Evolutionary conservation across 1,284 basidiomycete genomes (phyloP), one percentile per base, ranked within the genome.

Genomic region (Apiotrichum gamsii): DNA sequence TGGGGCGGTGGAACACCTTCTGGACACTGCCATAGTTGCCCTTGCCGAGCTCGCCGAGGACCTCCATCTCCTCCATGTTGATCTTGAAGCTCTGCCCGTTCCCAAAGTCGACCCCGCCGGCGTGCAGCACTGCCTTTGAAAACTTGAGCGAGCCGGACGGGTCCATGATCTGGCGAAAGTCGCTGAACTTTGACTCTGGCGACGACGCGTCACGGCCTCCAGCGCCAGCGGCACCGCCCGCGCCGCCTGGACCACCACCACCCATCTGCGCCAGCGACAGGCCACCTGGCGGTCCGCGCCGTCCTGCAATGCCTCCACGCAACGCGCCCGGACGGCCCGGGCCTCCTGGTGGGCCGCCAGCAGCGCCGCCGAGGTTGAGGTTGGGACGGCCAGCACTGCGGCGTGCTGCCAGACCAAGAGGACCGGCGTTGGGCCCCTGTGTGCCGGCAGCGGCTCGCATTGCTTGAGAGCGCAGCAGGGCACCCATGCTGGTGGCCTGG

Each of bases 21-120:
- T 93, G 91, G 5, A 98, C 95, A 2, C 90, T 94, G 20, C 94
- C 94, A 65, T 98, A 98, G 70, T 96, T 96, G 34, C 94, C 94
- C 64, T 85, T 85, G 30, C 94, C 94, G 34, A 98, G 79, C 50
- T 75, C 74, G 64, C 93, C 88, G 48, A 90, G 78, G 47, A 97
- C 79, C 64, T 90, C 80, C 52, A 99, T 81, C 68, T 98, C 88
- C 49, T 84, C 82, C 90, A 96, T 96, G 71, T 94, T 95, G 76
- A 98, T 96, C 52, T 83, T 80, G 73, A 93, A 96, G 14, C 87
- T 90, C 28, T 87, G 82, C 24, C 94, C 95, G 59, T 86, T 91
- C 20, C 84, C 85, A 69, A 98, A 98, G 64, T 98, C 87, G 61
- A 98, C 94, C 45, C 94, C 95, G 15, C 84, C 78, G 0, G 90